Base-by-base conservation (phyloP, 306 rosid genomes). In the Castanopsis chinensis region DNA sequence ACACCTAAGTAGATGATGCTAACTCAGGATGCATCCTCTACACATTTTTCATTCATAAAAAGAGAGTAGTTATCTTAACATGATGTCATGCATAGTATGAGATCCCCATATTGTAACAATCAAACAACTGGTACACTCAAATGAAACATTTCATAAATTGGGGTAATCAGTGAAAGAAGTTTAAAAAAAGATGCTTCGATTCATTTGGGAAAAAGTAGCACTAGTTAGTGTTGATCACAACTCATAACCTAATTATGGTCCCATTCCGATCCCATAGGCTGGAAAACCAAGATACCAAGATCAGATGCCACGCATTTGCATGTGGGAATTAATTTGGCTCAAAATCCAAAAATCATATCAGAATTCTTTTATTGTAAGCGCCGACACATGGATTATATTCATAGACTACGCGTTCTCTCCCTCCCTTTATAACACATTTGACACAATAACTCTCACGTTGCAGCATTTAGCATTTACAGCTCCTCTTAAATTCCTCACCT, bases 401-500 rank as follows among this genome's bases (percentile, higher is more conserved):
- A 8, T 41, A 41, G 11, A 41, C 12, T 0, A 41, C 0, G 45
- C 45, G 8, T 35, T 32, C 23, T 4, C 53, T 28, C 69, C n/a
- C 30, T 18, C 58, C 25, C 21, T 37, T 51, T 20, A 57, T 4
- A 64, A 28, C 64, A 70, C 77, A 43, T 27, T 79, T 19, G 33
- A 58, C 65, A 27, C 17, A 13, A 12, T 13, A 49, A 49, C 33
- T 45, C 56, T 32, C 49, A 35, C 58, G 7, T 64, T 23, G 2
- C 21, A n/a, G 12, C 55, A 37, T 33, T 2, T 8, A 41, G 45
- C 53, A 49, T 10, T 11, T 8, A 21, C 13, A 67, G 8, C 69
- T 78, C 83, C 71, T 75, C 89, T 85, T 89, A 80, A 91, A 90
- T 85, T 86, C 88, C 90, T 77, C 72, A 93, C 89, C 98, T 83